Percentiles rank a stretch among this genome's conserved stretches.
Evolutionary conservation across 768 basidiomycete species (phyloP).

Genomic region (Podaxis sp.): DNA sequence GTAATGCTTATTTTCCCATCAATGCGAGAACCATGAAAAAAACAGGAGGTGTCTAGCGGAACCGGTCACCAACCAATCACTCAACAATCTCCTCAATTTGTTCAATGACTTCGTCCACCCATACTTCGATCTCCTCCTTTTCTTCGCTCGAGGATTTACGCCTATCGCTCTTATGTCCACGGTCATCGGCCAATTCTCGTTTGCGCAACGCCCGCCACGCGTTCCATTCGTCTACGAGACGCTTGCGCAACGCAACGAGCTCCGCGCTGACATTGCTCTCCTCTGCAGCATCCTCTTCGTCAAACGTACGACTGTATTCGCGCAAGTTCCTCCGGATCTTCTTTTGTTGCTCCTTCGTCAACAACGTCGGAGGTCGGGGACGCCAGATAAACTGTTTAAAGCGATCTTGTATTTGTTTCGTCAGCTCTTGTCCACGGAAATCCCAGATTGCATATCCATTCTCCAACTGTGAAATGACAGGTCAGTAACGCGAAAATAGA

Average conservation of each 20-base stretch:
- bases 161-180: conserved; percentile 30
- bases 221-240: conserved; percentile 98
- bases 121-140: conserved; percentile 91
- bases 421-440: conserved; percentile 95
- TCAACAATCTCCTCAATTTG: conserved; percentile 83
- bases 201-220: conserved; percentile 84
- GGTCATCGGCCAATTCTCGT: conserved; percentile 62
- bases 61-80: conserved; percentile 22
- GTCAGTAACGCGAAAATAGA: not conserved
- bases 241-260: conserved; percentile 83
- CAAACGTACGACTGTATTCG: conserved; percentile 89
- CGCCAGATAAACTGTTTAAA: conserved; percentile 99
- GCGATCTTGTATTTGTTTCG: conserved; percentile 83
- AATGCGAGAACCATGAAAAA: conserved; percentile 13
- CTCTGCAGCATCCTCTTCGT: conserved; percentile 95
- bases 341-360: conserved; percentile 86
- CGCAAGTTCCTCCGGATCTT: conserved; percentile 85
- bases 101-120: conserved; percentile 91
- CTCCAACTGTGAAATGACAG: conserved; percentile 64
- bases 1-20: conserved; percentile 14
- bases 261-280: conserved; percentile 95
- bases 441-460: conserved; percentile 98
- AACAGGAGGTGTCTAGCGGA: conserved; percentile 10
- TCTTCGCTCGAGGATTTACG: conserved; percentile 43
- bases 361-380: conserved; percentile 85